Evolutionary conservation across 2,329 filamentous ascomycete species (phyloP).

Genomic region (Piedraia hortae): DNA sequence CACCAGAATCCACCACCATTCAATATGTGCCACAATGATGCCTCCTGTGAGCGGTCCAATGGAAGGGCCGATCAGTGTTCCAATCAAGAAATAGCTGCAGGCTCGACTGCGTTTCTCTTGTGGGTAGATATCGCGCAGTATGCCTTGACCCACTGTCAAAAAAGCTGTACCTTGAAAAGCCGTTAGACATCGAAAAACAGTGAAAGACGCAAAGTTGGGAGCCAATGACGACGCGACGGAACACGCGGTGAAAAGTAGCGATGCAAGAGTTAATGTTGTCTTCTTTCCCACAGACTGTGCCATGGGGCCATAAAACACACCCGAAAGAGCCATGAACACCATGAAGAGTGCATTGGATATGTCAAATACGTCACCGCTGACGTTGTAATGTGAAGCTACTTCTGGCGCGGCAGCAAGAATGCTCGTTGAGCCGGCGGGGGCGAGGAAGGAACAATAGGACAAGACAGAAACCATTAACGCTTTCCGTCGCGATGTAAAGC

Average conservation of each 20-base stretch:
- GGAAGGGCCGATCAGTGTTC: constrained; percentile 40
- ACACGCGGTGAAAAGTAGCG: constrained; percentile 36
- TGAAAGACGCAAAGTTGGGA: constrained; percentile 42
- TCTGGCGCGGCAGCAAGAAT: constrained; percentile 49
- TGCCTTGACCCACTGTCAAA: constrained; percentile 40
- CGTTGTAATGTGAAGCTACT: constrained; percentile 28
- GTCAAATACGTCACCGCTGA: constrained; percentile 42
- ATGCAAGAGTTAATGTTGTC: constrained; percentile 27
- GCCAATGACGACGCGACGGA: constrained; percentile 46
- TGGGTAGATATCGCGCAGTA: constrained; percentile 31
- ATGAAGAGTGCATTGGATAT: constrained; percentile 50
- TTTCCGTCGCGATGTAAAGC: constrained; percentile 34
- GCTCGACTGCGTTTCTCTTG: constrained; percentile 41
- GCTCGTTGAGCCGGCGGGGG: constrained; percentile 47
- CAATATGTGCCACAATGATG: constrained; percentile 45
- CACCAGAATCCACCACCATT: constrained; percentile 55
- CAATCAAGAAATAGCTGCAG: constrained; percentile 34
- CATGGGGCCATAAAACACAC: constrained; percentile 44
- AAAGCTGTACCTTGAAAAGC: constrained; percentile 53
- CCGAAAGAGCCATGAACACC: constrained; percentile 42
- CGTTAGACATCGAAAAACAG: constrained; percentile 45
- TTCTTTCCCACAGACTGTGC: constrained; percentile 24
- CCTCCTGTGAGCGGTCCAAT: constrained; percentile 43
- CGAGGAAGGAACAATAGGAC: constrained; percentile 48
- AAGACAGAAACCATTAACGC: constrained; percentile 37